phyloP scores from a whole-genome alignment of 768 basidiomycete genomes.

The Mycena kentingensis region DNA sequence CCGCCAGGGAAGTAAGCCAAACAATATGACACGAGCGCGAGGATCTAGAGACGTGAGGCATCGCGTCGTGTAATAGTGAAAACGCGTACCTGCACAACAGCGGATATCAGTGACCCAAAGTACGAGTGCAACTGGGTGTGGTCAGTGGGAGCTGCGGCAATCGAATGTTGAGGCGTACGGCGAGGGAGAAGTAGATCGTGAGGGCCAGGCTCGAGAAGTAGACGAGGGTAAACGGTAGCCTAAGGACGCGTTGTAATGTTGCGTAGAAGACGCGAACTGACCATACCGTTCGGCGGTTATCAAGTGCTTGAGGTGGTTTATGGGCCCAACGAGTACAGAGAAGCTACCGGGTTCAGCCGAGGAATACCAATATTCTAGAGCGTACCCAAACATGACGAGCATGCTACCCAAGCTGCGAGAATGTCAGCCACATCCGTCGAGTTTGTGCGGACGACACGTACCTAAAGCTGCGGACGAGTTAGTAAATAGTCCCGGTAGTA shows the following conservation, averaged over 20 bases:
- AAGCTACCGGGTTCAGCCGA: slow-evolving; percentile 48
- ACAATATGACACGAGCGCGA: slow-evolving; percentile 85
- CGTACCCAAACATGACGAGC: slow-evolving; percentile 95
- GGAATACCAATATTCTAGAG: background rate
- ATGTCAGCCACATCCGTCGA: slow-evolving; percentile 4
- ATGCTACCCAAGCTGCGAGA: slow-evolving; percentile 74
- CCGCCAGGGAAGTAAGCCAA: slow-evolving; percentile 96
- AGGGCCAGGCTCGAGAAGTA: slow-evolving; percentile 84
- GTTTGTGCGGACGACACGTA: no score
- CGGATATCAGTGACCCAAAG: slow-evolving; percentile 81
- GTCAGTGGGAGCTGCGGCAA: background rate
- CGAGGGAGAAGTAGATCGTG: slow-evolving; percentile 91
- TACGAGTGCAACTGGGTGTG: slow-evolving; percentile 72
- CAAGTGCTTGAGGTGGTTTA: slow-evolving; percentile 91
- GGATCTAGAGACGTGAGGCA: slow-evolving; percentile 47
- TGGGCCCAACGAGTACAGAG: slow-evolving; percentile 83
- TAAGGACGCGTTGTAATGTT: no score
- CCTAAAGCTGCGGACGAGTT: no score
- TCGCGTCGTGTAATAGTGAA: background rate
- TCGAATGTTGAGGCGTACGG: slow-evolving; percentile 51
- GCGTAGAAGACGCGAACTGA: no score
- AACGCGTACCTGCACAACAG: slow-evolving; percentile 68
- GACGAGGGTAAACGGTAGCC: slow-evolving; percentile 77
- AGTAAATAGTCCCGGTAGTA: background rate
- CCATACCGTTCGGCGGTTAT: slow-evolving; percentile 79